Evolutionary conservation across 1,139 yeast species (phyloP), one percentile per base, ranked within the genome.

Genomic region (Candida smagusa): DNA sequence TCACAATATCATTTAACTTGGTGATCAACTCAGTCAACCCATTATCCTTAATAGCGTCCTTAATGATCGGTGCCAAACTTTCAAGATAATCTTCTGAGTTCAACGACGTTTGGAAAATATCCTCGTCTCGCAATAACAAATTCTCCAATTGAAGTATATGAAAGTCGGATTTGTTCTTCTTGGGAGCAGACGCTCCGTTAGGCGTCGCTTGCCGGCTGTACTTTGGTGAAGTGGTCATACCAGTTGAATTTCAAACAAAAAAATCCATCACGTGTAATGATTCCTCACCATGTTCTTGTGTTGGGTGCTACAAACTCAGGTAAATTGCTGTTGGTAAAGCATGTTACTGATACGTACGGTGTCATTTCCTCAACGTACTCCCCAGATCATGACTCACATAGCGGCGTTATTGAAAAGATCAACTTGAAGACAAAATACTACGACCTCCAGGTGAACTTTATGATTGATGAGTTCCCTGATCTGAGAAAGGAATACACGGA

Each of bases 11-110:
- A 39, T 79, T 81, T 42, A 87, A 64, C 42, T 68, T 73, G 24
- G 63, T 68, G 31, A 84, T 67, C 42, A 87, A 65, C 13, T 74
- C 80, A 6, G 79, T 70, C 24, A 86, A 67, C 0, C 79, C 72
- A 46, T 79, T 71, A 16, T 70, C 62, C 36, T 66, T 66, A 37
- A 87, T 61, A n/a, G 90, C 84, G 13, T 79, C 77, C 50, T 78
- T 79, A 43, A 87, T 72, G n/a, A 85, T 74, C 1, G 95, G 95
- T 2, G 89, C 86, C 42, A 87, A 68, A 58, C 84, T 87, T 47
- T 87, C 95, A 30, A 87, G 61, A 54, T 82, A 84, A 50, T 84
- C 90, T 39, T 81, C 86, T 1, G 88, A 77, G 36, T 72, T 68
- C 27, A 79, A 56, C 1, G 81, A 70, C 1, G 74, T 66, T 43